Percentiles rank a stretch among this genome's conserved stretches.
Conservation (phyloP, 139 green algal species). For the Asterochloris erici region DNA sequence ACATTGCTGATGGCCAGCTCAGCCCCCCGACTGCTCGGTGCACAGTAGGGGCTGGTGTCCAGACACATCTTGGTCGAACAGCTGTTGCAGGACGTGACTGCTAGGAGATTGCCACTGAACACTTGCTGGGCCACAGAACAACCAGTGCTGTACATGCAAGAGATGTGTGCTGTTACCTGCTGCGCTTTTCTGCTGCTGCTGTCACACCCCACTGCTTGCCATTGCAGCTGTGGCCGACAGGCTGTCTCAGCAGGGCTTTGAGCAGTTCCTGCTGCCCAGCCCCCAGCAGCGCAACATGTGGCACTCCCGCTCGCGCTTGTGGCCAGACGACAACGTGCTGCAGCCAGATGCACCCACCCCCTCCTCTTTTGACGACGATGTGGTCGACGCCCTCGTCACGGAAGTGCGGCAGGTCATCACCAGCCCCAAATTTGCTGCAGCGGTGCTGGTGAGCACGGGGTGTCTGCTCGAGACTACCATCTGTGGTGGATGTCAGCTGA, state of each 20-base stretch:
- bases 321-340: conserved; percentile 33
- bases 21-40: too few species aligned
- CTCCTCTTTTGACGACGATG: conserved; percentile 26
- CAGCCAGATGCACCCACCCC: conserved; percentile 11
- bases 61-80: too few species aligned
- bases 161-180: too few species aligned
- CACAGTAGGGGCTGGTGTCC: too few species aligned
- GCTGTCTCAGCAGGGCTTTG: neutral
- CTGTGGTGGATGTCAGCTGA: too few species aligned
- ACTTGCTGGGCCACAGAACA: too few species aligned
- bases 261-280: conserved; percentile 10
- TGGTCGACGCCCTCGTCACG: conserved; percentile 32
- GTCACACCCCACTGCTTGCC: neutral
- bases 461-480: neutral
- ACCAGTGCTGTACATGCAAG: too few species aligned
- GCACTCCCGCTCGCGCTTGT: neutral
- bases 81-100: too few species aligned
- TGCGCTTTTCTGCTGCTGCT: too few species aligned
- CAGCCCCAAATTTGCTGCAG: conserved; percentile 23
- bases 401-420: conserved; percentile 32
- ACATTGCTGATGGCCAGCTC: too few species aligned
- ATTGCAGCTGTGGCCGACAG: neutral
- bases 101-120: too few species aligned
- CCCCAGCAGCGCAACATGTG: neutral
- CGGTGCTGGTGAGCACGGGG: conserved; percentile 22